Base-by-base conservation (phyloP, 2,329 filamentous ascomycete genomes). In the Bretziella fagacearum region DNA sequence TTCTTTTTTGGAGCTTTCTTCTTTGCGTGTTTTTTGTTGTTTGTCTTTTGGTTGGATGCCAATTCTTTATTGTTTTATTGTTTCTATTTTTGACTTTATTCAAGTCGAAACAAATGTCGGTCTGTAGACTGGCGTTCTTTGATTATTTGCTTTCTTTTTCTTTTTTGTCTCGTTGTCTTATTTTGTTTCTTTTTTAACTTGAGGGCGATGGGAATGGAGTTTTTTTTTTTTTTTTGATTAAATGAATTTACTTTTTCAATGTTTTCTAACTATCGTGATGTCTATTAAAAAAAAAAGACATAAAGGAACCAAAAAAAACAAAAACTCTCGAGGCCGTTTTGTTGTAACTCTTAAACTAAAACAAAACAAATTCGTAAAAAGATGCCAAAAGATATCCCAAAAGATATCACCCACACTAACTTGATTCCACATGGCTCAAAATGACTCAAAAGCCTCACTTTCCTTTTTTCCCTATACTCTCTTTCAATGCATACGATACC, bases 81-180 rank as follows among this genome's bases (percentile, higher is more conserved):
- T 15, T 20, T 39, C 26, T 27, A 3, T 46, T 20, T 37, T 27
- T 47, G 18, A 42, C 27, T 42, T 42, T 47, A 15, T 42, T 23
- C 44, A 25, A 18, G n/a, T 20, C 20, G n/a, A 23, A 33, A 2
- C 27, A n/a, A n/a, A 33, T 33, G 30, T 33, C 30, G 30, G 30
- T 33, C 30, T 33, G 30, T 33, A 6, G 45, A 18, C 15, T 39
- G 26, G 23, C 27, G 13, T 46, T 15, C 15, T 18, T 8, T 33
- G 18, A 15, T 22, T n/a, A n/a, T n/a, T n/a, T n/a, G n/a, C 36
- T 23, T 33, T 35, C 20, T 33, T 25, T 44, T 36, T 23, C 6
- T 27, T 45, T 44, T 13, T 36, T 37, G 2, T 39, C 33, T 47
- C 13, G 10, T 46, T 33, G 33, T 41, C 30, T 35, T 2, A 11